phyloP scores from a whole-genome alignment of 1,139 yeast genomes.

The Yueomyces sp. region DNA sequence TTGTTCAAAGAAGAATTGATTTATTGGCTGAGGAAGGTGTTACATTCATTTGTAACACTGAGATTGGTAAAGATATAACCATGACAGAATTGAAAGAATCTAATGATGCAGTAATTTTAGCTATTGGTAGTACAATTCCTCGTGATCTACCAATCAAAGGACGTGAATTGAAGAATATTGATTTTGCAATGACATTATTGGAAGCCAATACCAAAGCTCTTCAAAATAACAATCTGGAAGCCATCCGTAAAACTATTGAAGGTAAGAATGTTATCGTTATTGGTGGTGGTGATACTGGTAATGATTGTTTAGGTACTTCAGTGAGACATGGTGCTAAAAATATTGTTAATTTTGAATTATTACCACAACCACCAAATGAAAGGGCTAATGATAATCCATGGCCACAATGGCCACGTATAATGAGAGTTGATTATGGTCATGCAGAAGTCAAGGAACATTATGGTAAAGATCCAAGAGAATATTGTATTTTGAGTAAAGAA shows the following conservation, averaged over 20 bases:
- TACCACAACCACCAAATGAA: conserved; percentile 80
- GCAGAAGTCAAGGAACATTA: conserved; percentile 88
- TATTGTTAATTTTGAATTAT: conserved; percentile 87
- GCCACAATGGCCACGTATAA: conserved; percentile 99
- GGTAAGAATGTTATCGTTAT: conserved; percentile 91
- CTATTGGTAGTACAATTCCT: conserved; percentile 96
- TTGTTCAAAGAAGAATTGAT: conserved; percentile 89
- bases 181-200: conserved; percentile 88
- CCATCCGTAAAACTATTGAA: conserved; percentile 53
- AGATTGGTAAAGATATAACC: conserved; percentile 72
- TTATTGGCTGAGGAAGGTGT: conserved; percentile 86
- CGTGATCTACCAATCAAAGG: conserved; percentile 92
- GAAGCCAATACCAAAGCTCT: conserved; percentile 84
- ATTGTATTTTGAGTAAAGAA: conserved; percentile 87
- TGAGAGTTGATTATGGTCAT: conserved; percentile 97
- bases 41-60: conserved; percentile 59
- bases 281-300: conserved; percentile 99
- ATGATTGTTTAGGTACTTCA: conserved; percentile 95
- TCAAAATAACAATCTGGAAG: conserved; percentile 69
- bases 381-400: conserved; percentile 96
- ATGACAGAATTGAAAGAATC: conserved; percentile 52
- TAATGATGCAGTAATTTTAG: conserved; percentile 76
- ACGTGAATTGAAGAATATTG: conserved; percentile 78
- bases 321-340: conserved; percentile 96
- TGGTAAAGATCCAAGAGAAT: conserved; percentile 96